Evolutionary conservation across 2,329 filamentous ascomycete genomes (phyloP).

Genomic region (Podosphaera xanthii): DNA sequence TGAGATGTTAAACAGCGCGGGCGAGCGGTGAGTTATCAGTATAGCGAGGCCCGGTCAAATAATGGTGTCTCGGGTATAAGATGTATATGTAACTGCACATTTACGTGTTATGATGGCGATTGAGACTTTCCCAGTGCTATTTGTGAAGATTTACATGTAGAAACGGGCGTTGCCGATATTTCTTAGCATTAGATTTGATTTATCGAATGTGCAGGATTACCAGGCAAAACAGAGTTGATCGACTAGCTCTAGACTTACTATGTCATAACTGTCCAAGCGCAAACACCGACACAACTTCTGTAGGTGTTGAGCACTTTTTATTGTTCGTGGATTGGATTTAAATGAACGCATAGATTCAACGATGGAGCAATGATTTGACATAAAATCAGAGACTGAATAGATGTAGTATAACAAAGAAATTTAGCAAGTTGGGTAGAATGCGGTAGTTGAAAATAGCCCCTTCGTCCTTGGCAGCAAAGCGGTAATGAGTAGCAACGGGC

Average conservation of each 20-base stretch:
- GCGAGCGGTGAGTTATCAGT: background rate
- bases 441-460: background rate
- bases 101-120: background rate
- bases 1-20: background rate
- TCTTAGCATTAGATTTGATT: background rate
- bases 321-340: background rate
- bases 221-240: background rate
- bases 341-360: background rate
- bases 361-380: background rate
- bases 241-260: background rate
- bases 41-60: background rate
- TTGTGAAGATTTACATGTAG: background rate
- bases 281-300: background rate
- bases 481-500: background rate
- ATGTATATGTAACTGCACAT: background rate
- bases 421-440: background rate
- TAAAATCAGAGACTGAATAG: background rate
- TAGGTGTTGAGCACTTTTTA: background rate
- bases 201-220: background rate
- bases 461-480: background rate
- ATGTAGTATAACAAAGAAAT: background rate
- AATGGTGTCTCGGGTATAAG: background rate
- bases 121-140: background rate
- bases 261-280: background rate
- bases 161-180: background rate